Evolutionary conservation across 1,284 basidiomycete genomes (phyloP).

Genomic region (Irpex sp.): DNA sequence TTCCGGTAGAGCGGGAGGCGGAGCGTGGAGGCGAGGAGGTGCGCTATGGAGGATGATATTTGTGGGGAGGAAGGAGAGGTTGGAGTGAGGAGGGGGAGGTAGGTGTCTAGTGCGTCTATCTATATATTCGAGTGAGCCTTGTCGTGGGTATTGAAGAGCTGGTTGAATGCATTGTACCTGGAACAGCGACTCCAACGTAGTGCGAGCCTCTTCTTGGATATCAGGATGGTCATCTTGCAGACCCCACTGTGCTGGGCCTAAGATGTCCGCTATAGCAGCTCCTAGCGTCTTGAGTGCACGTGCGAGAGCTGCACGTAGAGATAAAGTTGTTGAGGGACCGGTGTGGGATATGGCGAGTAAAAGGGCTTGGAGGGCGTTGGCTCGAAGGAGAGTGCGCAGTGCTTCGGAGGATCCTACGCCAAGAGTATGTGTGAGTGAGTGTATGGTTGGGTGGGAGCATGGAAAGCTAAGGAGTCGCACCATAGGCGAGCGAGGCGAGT

Average conservation of each 20-base stretch:
- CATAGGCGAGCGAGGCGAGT: constrained; percentile 67
- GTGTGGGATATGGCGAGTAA: constrained; percentile 51
- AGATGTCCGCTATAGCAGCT: constrained; percentile 53
- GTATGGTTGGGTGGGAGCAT: neutral
- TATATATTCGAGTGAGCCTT: constrained; percentile 19
- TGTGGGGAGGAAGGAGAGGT: constrained; percentile 36
- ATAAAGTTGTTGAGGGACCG: constrained; percentile 32
- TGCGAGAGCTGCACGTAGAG: constrained; percentile 52
- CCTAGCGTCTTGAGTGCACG: constrained; percentile 60
- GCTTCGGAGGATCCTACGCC: constrained; percentile 55
- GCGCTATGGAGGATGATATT: constrained; percentile 47
- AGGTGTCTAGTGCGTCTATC: constrained; percentile 60
- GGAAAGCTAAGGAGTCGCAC: constrained; percentile 27
- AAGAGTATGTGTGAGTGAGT: too few relatives aligned
- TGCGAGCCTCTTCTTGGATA: constrained; percentile 48
- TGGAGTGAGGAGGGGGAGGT: constrained; percentile 56
- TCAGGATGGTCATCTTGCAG: constrained; percentile 42
- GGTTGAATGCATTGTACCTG: constrained; percentile 35
- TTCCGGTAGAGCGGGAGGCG: constrained; percentile 52
- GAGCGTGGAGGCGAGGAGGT: constrained; percentile 51
- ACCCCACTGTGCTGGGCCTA: constrained; percentile 66
- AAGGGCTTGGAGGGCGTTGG: constrained; percentile 52
- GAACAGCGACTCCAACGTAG: constrained; percentile 56
- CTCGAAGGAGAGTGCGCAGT: constrained; percentile 50
- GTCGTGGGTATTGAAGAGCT: neutral